Percentiles rank a stretch among this genome's conserved stretches.
phyloP scores from a whole-genome alignment of 2,329 filamentous ascomycete species.

The Scedosporium minutisporum region DNA sequence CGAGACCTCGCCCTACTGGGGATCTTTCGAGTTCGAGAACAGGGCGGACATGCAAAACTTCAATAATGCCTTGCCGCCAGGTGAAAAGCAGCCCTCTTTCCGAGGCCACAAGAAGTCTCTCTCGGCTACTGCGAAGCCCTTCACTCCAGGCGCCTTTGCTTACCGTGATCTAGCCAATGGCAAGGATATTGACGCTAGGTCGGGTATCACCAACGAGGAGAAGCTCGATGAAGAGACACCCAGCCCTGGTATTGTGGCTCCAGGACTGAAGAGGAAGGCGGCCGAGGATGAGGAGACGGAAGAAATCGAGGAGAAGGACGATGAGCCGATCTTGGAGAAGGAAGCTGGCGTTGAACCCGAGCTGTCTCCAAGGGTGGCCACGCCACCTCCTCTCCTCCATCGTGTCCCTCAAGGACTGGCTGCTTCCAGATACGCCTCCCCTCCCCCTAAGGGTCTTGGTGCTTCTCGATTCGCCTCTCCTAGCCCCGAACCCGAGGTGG shows the following conservation, averaged over 20 bases:
- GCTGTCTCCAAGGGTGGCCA: slow-evolving; percentile 8
- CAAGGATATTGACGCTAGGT: background rate
- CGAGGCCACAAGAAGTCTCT: slow-evolving; percentile 41
- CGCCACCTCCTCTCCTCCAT: slow-evolving; percentile 12
- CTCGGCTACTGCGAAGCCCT: slow-evolving; percentile 63
- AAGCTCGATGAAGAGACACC: background rate
- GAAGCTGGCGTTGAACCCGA: slow-evolving; percentile 11
- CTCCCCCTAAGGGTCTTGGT: slow-evolving; percentile 23
- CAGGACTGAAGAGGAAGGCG: background rate
- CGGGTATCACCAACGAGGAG: background rate
- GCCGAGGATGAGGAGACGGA: background rate
- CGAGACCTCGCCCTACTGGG: slow-evolving; percentile 44
- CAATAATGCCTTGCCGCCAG: slow-evolving; percentile 40
- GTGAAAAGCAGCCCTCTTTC: slow-evolving; percentile 29
- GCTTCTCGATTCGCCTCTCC: slow-evolving; percentile 40
- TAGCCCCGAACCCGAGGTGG: background rate
- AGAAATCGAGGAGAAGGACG: background rate
- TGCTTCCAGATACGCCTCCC: slow-evolving; percentile 12
- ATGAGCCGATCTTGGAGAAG: slow-evolving; percentile 7
- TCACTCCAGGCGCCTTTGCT: slow-evolving; percentile 37
- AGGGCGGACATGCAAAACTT: slow-evolving; percentile 39
- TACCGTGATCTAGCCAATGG: background rate
- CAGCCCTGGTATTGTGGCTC: background rate
- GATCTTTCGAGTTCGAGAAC: slow-evolving; percentile 51
- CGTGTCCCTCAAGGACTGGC: slow-evolving; percentile 9